Percentiles rank a stretch among this genome's conserved stretches.
Evolutionary conservation across 2,329 filamentous ascomycete genomes (phyloP).

Genomic region (Amauroascus verrucosus): DNA sequence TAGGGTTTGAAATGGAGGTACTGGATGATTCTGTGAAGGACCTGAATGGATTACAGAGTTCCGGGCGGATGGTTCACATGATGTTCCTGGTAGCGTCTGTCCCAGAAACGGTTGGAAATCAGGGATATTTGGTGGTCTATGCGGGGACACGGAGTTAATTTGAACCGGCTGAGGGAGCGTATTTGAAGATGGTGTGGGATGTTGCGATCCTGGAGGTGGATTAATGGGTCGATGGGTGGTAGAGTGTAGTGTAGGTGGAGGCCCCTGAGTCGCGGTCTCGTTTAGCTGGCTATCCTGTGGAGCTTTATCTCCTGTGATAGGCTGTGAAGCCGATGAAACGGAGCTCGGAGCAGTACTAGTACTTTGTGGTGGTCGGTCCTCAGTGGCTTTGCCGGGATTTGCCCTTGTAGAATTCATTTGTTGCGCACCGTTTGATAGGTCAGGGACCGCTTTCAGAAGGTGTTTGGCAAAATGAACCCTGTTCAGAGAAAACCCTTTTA

Average conservation of each 20-base stretch:
- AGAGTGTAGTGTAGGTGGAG: too few species aligned
- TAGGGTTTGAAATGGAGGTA: too few species aligned
- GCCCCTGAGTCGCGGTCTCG: background rate
- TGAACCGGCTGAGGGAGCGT: background rate
- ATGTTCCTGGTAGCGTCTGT: background rate
- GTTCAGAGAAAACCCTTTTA: slow-evolving; percentile 41
- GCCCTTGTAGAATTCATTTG: slow-evolving; percentile 1
- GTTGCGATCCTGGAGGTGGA: too few species aligned
- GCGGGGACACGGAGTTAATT: background rate
- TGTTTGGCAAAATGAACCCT: slow-evolving; percentile 44
- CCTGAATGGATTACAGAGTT: too few species aligned
- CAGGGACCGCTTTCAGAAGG: slow-evolving; percentile 30
- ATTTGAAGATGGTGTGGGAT: too few species aligned
- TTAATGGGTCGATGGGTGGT: too few species aligned
- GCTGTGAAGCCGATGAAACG: background rate
- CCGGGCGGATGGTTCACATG: background rate
- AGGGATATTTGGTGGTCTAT: background rate
- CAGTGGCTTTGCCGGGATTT: background rate
- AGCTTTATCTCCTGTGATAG: too few species aligned
- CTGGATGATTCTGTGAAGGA: too few species aligned
- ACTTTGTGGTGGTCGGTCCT: background rate
- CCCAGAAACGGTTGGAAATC: background rate
- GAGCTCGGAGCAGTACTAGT: background rate
- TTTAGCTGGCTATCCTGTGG: background rate
- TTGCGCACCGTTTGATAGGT: slow-evolving; percentile 15